These are phyloP conservation scores for Vanrija humicola DNA, from an alignment of 1,284 basidiomycete genomes.

Conservation along the genomic window DNA sequence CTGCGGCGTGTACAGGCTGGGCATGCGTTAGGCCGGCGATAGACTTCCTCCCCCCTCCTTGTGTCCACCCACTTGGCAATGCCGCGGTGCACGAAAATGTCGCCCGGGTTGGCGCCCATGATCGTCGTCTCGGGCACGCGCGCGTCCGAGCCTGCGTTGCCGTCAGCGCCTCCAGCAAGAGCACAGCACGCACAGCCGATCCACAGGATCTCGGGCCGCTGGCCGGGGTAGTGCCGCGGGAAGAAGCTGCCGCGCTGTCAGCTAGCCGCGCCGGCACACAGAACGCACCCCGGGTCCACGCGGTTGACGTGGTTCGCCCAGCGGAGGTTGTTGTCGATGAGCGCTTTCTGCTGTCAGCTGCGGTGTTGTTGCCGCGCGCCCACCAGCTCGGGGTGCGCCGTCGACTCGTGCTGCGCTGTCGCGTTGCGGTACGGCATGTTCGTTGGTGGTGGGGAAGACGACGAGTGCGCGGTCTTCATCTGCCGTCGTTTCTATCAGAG, in stretches of 20 bases:
- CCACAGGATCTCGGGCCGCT: slow-evolving; percentile 46
- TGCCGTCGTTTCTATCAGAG: too few relatives aligned
- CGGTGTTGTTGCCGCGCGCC: not conserved
- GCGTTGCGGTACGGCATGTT: not conserved
- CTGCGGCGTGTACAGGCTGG: slow-evolving; percentile 39
- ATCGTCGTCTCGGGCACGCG: slow-evolving; percentile 46
- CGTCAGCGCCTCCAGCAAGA: not conserved
- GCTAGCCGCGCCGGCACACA: too few relatives aligned
- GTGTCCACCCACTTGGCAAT: slow-evolving; percentile 45
- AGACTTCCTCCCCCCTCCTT: not conserved
- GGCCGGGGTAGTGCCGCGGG: slow-evolving; percentile 40
- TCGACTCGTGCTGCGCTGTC: slow-evolving; percentile 3
- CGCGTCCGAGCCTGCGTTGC: slow-evolving; percentile 39
- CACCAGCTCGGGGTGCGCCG: slow-evolving; percentile 11
- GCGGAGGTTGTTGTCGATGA: slow-evolving; percentile 19
- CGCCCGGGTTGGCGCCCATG: slow-evolving; percentile 43
- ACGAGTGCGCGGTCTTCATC: too few relatives aligned
- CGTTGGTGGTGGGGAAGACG: too few relatives aligned
- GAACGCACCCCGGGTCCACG: slow-evolving; percentile 11
- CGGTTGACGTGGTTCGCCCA: slow-evolving; percentile 12
- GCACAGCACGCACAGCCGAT: slow-evolving; percentile 39
- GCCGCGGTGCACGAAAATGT: slow-evolving; percentile 46
- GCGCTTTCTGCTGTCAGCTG: slow-evolving; percentile 14
- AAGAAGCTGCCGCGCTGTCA: slow-evolving; percentile 31
- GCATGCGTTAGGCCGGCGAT: not conserved